These are phyloP conservation scores for Penicillium fimorum DNA, from an alignment of 495 filamentous ascomycete genomes.

Conservation along the genomic window DNA sequence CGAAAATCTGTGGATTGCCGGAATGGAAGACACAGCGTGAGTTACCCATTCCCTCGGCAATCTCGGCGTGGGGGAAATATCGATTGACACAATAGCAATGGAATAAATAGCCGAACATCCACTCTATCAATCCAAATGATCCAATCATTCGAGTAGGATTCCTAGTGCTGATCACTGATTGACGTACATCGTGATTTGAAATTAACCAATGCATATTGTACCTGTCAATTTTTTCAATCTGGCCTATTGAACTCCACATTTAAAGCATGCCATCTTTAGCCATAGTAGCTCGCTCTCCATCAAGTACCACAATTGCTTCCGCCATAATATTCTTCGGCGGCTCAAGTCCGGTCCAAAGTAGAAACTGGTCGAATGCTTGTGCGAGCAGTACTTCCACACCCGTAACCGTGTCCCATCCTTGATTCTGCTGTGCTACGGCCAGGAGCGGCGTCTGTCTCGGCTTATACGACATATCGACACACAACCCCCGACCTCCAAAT, in stretches of 20 bases:
- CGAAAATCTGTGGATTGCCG: conserved; percentile 12
- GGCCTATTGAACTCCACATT: neutral
- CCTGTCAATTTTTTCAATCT: neutral
- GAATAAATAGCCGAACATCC: neutral
- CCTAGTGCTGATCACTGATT: neutral
- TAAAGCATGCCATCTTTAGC: conserved; percentile 8
- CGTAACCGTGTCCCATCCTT: conserved; percentile 64
- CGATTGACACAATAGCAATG: neutral
- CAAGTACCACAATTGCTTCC: conserved; percentile 15
- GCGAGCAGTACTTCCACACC: conserved; percentile 69
- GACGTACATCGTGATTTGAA: neutral
- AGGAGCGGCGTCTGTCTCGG: conserved; percentile 62
- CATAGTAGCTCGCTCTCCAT: conserved; percentile 6
- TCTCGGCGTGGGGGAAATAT: neutral
- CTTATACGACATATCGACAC: conserved; percentile 58
- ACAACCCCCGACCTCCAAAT: conserved; percentile 20
- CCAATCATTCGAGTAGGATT: neutral
- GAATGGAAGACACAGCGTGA: conserved; percentile 1
- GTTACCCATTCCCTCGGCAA: neutral
- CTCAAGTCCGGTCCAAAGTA: conserved; percentile 61
- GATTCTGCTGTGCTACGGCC: conserved; percentile 39
- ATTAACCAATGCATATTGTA: neutral
- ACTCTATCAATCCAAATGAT: neutral
- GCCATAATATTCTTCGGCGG: conserved; percentile 13
- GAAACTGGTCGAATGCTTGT: conserved; percentile 70